Evolutionary conservation across 2,329 filamentous ascomycete species (phyloP), one percentile per base, ranked within the genome.

Genomic region (Penicillium sp.): DNA sequence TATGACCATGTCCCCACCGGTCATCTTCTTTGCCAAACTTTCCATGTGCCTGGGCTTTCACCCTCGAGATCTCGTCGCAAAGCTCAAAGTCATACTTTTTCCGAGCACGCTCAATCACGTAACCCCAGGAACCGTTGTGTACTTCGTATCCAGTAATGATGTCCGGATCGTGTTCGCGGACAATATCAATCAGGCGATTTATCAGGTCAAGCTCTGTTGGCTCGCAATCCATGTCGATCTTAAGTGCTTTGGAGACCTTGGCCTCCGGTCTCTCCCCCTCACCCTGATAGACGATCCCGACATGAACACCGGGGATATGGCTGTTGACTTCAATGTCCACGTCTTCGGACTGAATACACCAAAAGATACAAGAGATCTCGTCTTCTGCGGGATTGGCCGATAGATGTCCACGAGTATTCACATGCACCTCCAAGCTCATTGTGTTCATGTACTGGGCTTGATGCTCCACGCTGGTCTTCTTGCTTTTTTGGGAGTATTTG

Each of bases 71-170:
- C 69, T 97, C 93, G 62, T 96, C 90, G 63, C 91, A 96, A 3
- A 99, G 80, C 66, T 97, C 88, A 71, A 90, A 95, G 60, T 96
- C 93, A 67, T 93, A 97, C 71, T 93, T 91, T 59, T 89, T 75
- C 29, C 90, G 83, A 13, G 93, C 93, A 51, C 95, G 86, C 75
- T 99, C 93, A 48, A 97, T 93, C 37, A 99, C 75, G 73, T 96
- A 99, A 1, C 96, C 95, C 95, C 95, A 99, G 0, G 93, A 97
- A 57, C 86, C 84, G 52, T 92, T 91, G 68, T 97, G 92, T 0
- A 98, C 92, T 73, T 99, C 95, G 66, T 95, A 99, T 0, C 95
- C 95, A 0, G 93, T 95, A 43, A 99, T 79, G 27, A 99, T 90
- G 68, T 99, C 95, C 0, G 95, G 95, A 71, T 99, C 95, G 66